Conservation (phyloP, 2,329 filamentous ascomycete species). For the Chalaropsis thielavioides region DNA sequence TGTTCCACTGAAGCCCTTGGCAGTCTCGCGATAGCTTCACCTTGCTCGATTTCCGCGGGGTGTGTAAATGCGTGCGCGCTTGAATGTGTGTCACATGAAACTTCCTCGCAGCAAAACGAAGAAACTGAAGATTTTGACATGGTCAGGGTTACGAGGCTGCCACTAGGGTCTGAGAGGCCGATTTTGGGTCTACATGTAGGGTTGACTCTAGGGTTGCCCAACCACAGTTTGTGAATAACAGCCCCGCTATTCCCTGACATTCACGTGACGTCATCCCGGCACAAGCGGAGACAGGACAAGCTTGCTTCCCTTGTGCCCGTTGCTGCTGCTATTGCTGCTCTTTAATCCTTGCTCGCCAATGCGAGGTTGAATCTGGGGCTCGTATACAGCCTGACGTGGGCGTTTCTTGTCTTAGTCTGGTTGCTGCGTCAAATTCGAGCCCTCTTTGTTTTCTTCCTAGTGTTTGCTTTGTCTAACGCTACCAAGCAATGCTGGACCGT, state of each 20-base stretch:
- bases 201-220: neutral
- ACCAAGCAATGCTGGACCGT: neutral
- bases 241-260: neutral
- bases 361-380: neutral
- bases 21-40: neutral
- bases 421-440: neutral
- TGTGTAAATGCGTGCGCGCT: neutral
- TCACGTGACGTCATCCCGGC: neutral
- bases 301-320: neutral
- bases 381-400: neutral
- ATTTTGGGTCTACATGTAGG: neutral
- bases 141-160: neutral
- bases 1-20: neutral
- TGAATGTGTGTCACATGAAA: neutral
- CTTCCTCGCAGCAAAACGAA: neutral
- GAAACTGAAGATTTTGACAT: neutral
- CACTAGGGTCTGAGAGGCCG: neutral
- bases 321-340: neutral
- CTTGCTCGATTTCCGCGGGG: constrained; percentile 16
- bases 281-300: neutral
- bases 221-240: neutral
- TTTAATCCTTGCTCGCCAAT: neutral
- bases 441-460: neutral
- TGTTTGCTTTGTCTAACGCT: neutral
- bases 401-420: neutral